A percentile compares a stretch with the other conserved stretches of the same genome.
Evolutionary conservation across 2,329 filamentous ascomycete species (phyloP).

Genomic region (Colletotrichum godetiae): DNA sequence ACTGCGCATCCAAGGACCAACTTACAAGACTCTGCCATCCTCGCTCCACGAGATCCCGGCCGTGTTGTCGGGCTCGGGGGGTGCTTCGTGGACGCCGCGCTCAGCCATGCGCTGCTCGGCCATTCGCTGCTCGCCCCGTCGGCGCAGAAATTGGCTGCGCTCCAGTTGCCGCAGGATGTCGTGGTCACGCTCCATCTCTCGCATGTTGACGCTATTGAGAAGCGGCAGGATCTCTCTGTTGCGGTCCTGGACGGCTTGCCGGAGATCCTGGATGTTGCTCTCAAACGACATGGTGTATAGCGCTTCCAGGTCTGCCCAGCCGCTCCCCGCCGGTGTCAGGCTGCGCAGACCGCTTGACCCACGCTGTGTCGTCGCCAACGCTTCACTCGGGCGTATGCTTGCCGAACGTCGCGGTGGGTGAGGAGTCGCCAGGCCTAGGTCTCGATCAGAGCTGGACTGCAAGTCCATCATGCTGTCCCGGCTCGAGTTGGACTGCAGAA

Average conservation of each 20-base stretch:
- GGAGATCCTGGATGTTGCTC: slow-evolving; percentile 41
- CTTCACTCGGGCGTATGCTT: slow-evolving; percentile 20
- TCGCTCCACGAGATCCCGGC: slow-evolving; percentile 72
- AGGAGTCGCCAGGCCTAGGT: slow-evolving; percentile 18
- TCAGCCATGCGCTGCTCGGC: slow-evolving; percentile 48
- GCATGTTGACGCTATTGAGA: slow-evolving; percentile 48
- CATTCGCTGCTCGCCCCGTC: slow-evolving; percentile 32
- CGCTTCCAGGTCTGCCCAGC: slow-evolving; percentile 56
- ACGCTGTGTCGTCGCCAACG: slow-evolving; percentile 7
- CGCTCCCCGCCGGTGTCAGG: slow-evolving; percentile 33
- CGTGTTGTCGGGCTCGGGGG: slow-evolving; percentile 66
- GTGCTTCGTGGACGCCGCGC: slow-evolving; percentile 55
- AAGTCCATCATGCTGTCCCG: slow-evolving; percentile 26
- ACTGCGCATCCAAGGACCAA: slow-evolving; percentile 31
- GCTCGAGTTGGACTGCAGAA: slow-evolving; percentile 34
- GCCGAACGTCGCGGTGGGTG: slow-evolving; percentile 22
- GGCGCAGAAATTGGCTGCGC: background rate
- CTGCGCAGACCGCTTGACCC: slow-evolving; percentile 12
- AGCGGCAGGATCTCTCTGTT: slow-evolving; percentile 50
- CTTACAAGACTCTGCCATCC: slow-evolving; percentile 70
- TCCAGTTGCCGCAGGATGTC: slow-evolving; percentile 8
- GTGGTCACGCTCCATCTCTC: slow-evolving; percentile 45
- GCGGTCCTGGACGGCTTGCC: slow-evolving; percentile 42
- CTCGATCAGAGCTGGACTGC: slow-evolving; percentile 29
- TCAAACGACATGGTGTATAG: slow-evolving; percentile 51